Percentiles rank a stretch among this genome's conserved stretches.
Evolutionary conservation across 1,284 basidiomycete genomes (phyloP).

Genomic region (Trametes hirsuta): DNA sequence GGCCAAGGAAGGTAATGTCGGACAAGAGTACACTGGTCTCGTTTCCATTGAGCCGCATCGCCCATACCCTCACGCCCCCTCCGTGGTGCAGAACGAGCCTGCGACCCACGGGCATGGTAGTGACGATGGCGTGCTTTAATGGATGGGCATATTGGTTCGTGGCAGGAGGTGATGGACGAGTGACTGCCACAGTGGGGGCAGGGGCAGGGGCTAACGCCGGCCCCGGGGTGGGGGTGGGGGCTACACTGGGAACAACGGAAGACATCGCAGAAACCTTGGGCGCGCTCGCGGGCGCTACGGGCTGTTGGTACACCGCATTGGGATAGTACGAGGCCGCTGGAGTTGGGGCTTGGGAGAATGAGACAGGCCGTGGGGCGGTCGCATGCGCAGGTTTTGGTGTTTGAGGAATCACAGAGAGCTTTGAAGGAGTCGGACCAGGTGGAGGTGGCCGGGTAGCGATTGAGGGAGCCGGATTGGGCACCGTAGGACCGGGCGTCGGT

Average conservation of each 20-base stretch:
- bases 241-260: slow-evolving; percentile 8
- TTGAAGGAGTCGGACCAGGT: slow-evolving; percentile 15
- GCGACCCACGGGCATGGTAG: slow-evolving; percentile 60
- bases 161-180: slow-evolving; percentile 48
- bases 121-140: slow-evolving; percentile 50
- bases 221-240: not conserved
- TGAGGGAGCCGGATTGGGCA: slow-evolving; percentile 15
- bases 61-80: slow-evolving; percentile 72
- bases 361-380: slow-evolving; percentile 19
- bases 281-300: slow-evolving; percentile 27
- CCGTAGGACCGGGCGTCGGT: not conserved
- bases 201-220: slow-evolving; percentile 15
- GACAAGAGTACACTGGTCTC: slow-evolving; percentile 57
- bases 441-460: slow-evolving; percentile 12
- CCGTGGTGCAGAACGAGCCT: slow-evolving; percentile 57
- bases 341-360: slow-evolving; percentile 15
- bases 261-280: slow-evolving; percentile 16
- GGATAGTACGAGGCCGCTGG: slow-evolving; percentile 43
- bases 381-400: slow-evolving; percentile 11
- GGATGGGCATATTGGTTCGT: slow-evolving; percentile 20
- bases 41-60: slow-evolving; percentile 54
- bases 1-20: slow-evolving; percentile 54
- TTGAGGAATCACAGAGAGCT: slow-evolving; percentile 11
- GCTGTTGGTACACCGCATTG: slow-evolving; percentile 47
- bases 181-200: slow-evolving; percentile 11